Conservation (phyloP, 768 basidiomycete genomes). For the Leucocoprinus sp. region DNA sequence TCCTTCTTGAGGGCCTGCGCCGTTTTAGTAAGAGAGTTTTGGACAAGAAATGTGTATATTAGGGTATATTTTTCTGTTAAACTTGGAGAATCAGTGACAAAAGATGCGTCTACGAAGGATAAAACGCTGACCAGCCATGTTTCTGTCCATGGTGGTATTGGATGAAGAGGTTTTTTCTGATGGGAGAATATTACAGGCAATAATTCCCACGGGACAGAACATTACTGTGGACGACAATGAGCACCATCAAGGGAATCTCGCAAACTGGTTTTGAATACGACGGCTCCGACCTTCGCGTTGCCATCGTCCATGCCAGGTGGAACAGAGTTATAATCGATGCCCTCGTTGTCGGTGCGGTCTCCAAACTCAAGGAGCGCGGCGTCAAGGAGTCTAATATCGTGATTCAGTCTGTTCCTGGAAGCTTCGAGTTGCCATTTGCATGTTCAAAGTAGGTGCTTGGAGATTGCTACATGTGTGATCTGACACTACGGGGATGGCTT, state of each 20-base stretch:
- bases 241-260: slow-evolving; percentile 71
- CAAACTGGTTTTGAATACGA: slow-evolving; percentile 58
- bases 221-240: slow-evolving; percentile 23
- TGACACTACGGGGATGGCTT: not conserved
- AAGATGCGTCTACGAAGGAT: not conserved
- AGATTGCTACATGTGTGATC: slow-evolving; percentile 8
- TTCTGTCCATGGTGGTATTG: slow-evolving; percentile 35
- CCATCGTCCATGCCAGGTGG: slow-evolving; percentile 96
- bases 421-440: slow-evolving; percentile 88
- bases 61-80: slow-evolving; percentile 63
- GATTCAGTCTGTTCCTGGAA: slow-evolving; percentile 87
- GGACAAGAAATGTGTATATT: slow-evolving; percentile 64
- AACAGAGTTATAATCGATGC: slow-evolving; percentile 83
- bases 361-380: slow-evolving; percentile 75
- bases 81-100: slow-evolving; percentile 9
- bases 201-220: slow-evolving; percentile 24
- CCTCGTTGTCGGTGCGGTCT: slow-evolving; percentile 70
- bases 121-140: slow-evolving; percentile 40
- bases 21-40: slow-evolving; percentile 59
- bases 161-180: slow-evolving; percentile 15
- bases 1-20: slow-evolving; percentile 71
- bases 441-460: slow-evolving; percentile 59
- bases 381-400: slow-evolving; percentile 89
- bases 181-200: slow-evolving; percentile 19
- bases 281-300: slow-evolving; percentile 74